Conservation (phyloP, 306 rosid species). For the Prosopis cineraria region DNA sequence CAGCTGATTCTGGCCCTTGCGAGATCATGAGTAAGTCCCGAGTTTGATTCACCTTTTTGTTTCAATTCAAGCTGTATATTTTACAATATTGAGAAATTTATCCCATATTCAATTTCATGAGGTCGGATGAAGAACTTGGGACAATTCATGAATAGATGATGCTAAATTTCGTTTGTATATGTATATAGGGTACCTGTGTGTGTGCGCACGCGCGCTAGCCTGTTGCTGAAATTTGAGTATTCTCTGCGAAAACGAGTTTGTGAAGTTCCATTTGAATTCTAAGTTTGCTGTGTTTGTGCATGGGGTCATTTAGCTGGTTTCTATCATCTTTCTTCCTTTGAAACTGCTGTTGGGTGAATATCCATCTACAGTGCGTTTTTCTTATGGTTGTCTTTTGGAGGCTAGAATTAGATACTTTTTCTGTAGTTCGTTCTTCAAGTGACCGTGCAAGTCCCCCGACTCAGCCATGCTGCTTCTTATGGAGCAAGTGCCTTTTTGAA, state of each 20-base stretch:
- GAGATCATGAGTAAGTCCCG: slow-evolving; percentile 67
- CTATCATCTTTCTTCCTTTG: background rate
- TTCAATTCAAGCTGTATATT: background rate
- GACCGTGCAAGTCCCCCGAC: background rate
- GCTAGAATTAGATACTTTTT: background rate
- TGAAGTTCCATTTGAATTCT: background rate
- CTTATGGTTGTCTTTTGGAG: background rate
- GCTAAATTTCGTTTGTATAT: background rate
- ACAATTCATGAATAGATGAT: background rate
- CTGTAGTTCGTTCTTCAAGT: background rate
- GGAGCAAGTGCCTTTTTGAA: background rate
- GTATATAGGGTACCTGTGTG: no score
- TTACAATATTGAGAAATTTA: background rate
- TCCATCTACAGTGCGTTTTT: background rate
- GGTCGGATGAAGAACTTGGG: background rate
- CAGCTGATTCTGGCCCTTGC: slow-evolving; percentile 72
- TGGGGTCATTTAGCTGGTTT: background rate
- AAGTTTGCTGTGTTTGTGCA: background rate
- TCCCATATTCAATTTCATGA: background rate
- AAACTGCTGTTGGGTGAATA: background rate
- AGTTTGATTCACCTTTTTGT: background rate
- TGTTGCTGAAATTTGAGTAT: background rate
- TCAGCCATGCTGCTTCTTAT: background rate
- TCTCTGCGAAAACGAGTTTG: background rate
- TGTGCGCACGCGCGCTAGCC: no score